Evolutionary conservation across 352 stramenopile species (phyloP).

Genomic region (Phytophthora agathidicida): DNA sequence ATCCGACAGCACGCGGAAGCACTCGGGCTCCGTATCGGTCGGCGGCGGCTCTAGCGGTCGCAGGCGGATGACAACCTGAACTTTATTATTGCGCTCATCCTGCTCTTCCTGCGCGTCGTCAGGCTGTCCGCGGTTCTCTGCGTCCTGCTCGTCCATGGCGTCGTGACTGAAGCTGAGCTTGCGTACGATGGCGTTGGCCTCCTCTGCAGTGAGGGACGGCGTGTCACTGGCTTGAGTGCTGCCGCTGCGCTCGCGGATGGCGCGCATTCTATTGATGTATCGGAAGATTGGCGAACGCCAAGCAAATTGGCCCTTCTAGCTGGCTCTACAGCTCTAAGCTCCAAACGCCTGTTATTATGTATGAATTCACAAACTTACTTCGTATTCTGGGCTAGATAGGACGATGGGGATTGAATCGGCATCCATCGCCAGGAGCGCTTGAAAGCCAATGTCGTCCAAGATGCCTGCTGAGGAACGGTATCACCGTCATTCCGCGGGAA

Average conservation of each 20-base stretch:
- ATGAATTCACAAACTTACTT: no score
- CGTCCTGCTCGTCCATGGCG: conserved; percentile 35
- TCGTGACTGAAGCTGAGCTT: conserved; percentile 75
- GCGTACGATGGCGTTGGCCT: conserved; percentile 34
- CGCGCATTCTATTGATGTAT: conserved; percentile 25
- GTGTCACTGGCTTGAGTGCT: conserved; percentile 15
- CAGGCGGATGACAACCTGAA: conserved; percentile 78
- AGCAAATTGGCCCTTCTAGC: no score
- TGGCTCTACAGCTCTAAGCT: no score
- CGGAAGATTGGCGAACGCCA: no score
- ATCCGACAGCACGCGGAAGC: conserved; percentile 75
- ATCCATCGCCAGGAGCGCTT: no score
- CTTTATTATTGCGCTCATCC: conserved; percentile 18
- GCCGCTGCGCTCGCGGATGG: conserved; percentile 28
- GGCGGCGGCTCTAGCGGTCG: conserved; percentile 39
- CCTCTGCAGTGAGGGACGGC: conserved; percentile 14
- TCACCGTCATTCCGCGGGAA: no score
- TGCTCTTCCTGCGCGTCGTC: conserved; percentile 18
- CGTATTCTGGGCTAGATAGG: no score
- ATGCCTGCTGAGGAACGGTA: no score
- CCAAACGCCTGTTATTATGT: no score
- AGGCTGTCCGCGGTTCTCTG: conserved; percentile 4
- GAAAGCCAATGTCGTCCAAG: no score
- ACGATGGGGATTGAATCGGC: no score
- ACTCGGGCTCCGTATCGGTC: conserved; percentile 35